Conservation (phyloP, 176 grass and related monocot species). For the Oryza officinalis region DNA sequence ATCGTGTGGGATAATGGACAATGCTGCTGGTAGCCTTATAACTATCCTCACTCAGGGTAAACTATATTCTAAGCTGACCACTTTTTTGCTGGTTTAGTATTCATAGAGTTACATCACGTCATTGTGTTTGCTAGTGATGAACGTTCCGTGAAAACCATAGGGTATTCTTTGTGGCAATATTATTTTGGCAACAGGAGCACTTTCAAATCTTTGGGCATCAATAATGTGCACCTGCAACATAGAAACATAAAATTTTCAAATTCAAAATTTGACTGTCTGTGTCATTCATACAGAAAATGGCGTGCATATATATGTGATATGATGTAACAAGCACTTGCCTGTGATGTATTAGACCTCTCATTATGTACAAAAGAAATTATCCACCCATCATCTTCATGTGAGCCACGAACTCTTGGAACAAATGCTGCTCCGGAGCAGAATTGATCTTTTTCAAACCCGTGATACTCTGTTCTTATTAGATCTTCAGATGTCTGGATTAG, state of each 20-base stretch:
- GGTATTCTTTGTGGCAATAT: slow-evolving; percentile 53
- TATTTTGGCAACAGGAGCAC: slow-evolving; percentile 46
- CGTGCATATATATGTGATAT: background rate
- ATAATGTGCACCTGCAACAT: slow-evolving; percentile 48
- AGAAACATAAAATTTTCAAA: background rate
- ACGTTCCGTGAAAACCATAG: slow-evolving; percentile 61
- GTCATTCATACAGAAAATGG: background rate
- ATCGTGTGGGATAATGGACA: background rate
- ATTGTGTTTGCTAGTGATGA: slow-evolving; percentile 27
- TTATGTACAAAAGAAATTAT: slow-evolving; percentile 55
- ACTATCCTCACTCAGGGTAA: background rate
- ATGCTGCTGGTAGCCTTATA: background rate
- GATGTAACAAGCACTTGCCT: slow-evolving; percentile 31
- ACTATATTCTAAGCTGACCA: background rate
- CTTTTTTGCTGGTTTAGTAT: background rate
- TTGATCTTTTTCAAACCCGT: slow-evolving; percentile 41
- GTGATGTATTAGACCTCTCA: slow-evolving; percentile 47
- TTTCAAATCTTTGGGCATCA: slow-evolving; percentile 43
- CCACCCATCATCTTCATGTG: slow-evolving; percentile 59
- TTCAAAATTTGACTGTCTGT: background rate
- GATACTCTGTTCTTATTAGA: slow-evolving; percentile 34
- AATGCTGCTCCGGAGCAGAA: slow-evolving; percentile 67
- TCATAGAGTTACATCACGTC: background rate
- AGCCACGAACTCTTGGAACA: slow-evolving; percentile 51
- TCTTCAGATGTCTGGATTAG: slow-evolving; percentile 19